Conservation (phyloP, 495 filamentous ascomycete species). For the Penicillium daleae region DNA sequence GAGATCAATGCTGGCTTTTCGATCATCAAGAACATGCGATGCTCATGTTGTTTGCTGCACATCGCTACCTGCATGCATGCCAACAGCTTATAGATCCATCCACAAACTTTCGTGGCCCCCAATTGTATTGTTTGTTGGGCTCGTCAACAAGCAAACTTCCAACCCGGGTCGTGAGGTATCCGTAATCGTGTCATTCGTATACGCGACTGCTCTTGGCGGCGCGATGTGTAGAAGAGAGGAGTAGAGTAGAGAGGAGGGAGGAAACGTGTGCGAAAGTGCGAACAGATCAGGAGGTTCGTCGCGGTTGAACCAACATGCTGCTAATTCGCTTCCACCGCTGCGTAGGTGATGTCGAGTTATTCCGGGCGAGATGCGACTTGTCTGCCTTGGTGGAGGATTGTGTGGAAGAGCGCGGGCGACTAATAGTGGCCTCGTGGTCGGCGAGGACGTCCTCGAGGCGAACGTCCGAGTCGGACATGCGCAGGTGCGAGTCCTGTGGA, state of each 20-base stretch:
- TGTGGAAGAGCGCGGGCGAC: slow-evolving; percentile 47
- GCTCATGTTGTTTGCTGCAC: background rate
- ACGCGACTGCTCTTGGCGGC: background rate
- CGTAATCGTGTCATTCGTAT: slow-evolving; percentile 24
- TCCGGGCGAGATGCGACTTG: slow-evolving; percentile 33
- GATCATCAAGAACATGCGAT: background rate
- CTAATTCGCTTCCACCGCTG: slow-evolving; percentile 48
- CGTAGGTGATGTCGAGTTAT: slow-evolving; percentile 33
- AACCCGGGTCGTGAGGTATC: slow-evolving; percentile 15
- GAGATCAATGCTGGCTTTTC: background rate
- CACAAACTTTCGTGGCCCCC: background rate
- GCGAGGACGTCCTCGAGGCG: slow-evolving; percentile 55
- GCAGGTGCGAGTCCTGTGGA: slow-evolving; percentile 36
- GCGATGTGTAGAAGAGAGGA: background rate
- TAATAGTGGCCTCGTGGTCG: slow-evolving; percentile 48
- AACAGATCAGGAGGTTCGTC: slow-evolving; percentile 28
- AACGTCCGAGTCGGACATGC: slow-evolving; percentile 49
- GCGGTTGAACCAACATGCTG: slow-evolving; percentile 38
- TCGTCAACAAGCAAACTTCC: background rate
- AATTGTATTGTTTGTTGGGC: background rate
- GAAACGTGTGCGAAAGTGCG: background rate
- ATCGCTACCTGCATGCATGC: background rate
- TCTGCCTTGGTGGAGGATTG: slow-evolving; percentile 41
- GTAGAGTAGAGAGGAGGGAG: slow-evolving; percentile 2
- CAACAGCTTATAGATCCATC: background rate